Evolutionary conservation across 257 asterid genomes (phyloP).

Genomic region (Prunella vulgaris): DNA sequence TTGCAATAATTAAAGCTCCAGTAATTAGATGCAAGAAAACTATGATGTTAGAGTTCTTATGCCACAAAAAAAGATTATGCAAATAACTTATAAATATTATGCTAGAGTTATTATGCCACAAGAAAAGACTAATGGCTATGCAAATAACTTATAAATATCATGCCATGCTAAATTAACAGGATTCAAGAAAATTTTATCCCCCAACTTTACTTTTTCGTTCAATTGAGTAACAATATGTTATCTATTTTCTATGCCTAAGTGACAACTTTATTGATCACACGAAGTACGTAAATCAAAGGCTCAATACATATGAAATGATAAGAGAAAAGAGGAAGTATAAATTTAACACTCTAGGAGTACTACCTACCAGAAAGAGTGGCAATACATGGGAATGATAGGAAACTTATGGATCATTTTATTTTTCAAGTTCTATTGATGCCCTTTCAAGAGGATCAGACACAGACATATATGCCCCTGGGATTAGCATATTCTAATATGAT

Average conservation of each 20-base stretch:
- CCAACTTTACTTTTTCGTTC: background rate
- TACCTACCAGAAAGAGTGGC: background rate
- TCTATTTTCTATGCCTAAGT: background rate
- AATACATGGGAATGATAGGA: slow-evolving; percentile 1
- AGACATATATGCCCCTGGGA: background rate
- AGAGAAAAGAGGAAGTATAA: background rate
- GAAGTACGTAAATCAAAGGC: background rate
- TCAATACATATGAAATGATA: background rate
- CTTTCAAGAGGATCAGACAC: no score
- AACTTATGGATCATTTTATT: background rate
- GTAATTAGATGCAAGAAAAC: no score
- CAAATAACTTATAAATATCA: no score
- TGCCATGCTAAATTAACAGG: background rate
- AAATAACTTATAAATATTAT: background rate
- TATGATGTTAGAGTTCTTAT: no score
- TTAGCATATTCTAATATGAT: background rate
- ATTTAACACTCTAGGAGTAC: background rate
- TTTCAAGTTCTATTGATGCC: background rate
- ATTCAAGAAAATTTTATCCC: background rate
- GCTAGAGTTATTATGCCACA: no score
- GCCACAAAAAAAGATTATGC: no score
- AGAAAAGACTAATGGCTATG: no score
- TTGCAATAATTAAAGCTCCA: no score
- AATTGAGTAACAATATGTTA: background rate
- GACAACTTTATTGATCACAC: background rate